A percentile compares a stretch with the other conserved stretches of the same genome.
These are phyloP conservation scores for Vigna nakashimae DNA, from an alignment of 306 rosid genomes.

Conservation along the genomic window DNA sequence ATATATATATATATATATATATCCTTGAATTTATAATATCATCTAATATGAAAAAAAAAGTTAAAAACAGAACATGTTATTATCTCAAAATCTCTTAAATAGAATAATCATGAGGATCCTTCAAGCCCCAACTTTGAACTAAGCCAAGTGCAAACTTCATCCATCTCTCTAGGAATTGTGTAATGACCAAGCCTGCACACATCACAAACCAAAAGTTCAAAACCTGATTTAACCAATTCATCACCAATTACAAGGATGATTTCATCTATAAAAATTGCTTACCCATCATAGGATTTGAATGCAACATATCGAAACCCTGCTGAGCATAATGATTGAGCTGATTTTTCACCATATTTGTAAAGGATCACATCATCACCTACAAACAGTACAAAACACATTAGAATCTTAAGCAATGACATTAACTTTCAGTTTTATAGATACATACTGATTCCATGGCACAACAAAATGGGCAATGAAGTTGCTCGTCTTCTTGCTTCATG, in stretches of 20 bases:
- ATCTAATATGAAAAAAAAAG: neutral
- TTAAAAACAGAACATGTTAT: too few relatives aligned
- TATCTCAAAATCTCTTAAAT: too few relatives aligned
- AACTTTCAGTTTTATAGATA: conserved; percentile 36
- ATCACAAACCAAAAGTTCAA: conserved; percentile 34
- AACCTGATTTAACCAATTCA: neutral
- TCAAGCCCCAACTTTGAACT: conserved; percentile 82
- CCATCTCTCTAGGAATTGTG: conserved; percentile 95
- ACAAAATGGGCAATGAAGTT: conserved; percentile 76
- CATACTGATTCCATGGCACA: conserved; percentile 87
- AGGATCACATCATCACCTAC: conserved; percentile 83
- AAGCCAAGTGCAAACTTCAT: conserved; percentile 93
- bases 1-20: too few relatives aligned
- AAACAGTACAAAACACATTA: neutral
- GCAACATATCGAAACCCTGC: conserved; percentile 79
- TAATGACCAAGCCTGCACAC: conserved; percentile 93
- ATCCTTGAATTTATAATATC: neutral
- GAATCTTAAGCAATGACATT: neutral
- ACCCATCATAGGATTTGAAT: conserved; percentile 92
- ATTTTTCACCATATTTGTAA: conserved; percentile 78
- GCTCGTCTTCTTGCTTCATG: conserved; percentile 92
- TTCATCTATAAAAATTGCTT: neutral
- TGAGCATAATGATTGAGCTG: conserved; percentile 71
- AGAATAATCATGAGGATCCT: conserved; percentile 47
- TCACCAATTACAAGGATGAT: conserved; percentile 1